Conservation (phyloP, 148 eudicot genomes). For the Vaccinium vitisidaea region DNA sequence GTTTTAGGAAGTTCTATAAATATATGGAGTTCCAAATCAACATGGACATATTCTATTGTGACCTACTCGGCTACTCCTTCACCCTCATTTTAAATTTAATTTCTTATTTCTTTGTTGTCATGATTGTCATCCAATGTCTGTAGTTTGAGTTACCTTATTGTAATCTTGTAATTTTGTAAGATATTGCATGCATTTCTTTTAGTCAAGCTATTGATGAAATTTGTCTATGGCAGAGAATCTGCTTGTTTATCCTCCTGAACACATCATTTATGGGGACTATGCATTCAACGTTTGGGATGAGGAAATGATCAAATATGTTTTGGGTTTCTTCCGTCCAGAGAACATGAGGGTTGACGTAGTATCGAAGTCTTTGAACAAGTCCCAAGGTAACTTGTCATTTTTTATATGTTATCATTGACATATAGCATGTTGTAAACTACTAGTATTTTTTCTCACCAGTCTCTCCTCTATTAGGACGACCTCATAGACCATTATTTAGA, state of each 20-base stretch:
- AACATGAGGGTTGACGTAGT: constrained; percentile 88
- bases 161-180: not conserved
- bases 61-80: not conserved
- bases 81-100: not conserved
- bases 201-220: constrained; percentile 16
- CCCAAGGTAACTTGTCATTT: constrained; percentile 48
- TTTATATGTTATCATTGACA: not conserved
- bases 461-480: not conserved
- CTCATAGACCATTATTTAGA: not conserved
- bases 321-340: constrained; percentile 68
- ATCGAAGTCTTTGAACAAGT: constrained; percentile 55
- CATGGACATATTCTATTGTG: not conserved
- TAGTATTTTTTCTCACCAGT: not conserved
- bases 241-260: constrained; percentile 83
- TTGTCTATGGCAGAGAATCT: constrained; percentile 51
- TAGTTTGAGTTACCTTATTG: constrained; percentile 3
- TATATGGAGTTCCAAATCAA: not conserved
- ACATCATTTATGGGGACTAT: constrained; percentile 88
- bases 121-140: not conserved
- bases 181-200: not conserved
- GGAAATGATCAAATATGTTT: constrained; percentile 49
- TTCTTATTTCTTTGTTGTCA: no score
- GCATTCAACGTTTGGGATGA: constrained; percentile 86
- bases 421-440: not conserved
- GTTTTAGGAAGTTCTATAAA: not conserved